A percentile compares a stretch with the other conserved stretches of the same genome.
Conservation (phyloP, 2,329 filamentous ascomycete species). For the Aspergillus pseudoglaucus region DNA sequence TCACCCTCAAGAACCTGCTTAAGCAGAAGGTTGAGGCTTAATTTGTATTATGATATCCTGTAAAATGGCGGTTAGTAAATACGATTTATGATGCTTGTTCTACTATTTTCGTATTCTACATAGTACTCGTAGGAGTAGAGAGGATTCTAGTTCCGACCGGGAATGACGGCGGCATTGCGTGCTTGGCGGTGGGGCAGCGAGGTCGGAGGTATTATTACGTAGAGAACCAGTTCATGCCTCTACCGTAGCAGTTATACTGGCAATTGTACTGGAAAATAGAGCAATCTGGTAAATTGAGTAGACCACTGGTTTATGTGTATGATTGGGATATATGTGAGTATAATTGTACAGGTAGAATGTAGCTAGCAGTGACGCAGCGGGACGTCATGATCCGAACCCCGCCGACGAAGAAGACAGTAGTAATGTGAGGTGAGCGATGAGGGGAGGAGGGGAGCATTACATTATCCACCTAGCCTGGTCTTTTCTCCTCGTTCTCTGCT, state of each 20-base stretch:
- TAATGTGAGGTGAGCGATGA: neutral
- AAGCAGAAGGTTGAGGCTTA: constrained; percentile 68
- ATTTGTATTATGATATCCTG: constrained; percentile 13
- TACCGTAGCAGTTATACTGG: too few relatives aligned
- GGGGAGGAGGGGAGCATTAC: too few relatives aligned
- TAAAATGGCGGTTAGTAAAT: constrained; percentile 20
- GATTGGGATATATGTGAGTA: too few relatives aligned
- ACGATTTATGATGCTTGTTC: constrained; percentile 14
- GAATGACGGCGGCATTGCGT: too few relatives aligned
- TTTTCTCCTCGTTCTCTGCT: constrained; percentile 12
- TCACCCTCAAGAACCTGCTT: constrained; percentile 88
- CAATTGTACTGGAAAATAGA: too few relatives aligned
- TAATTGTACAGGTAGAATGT: too few relatives aligned
- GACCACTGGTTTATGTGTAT: too few relatives aligned
- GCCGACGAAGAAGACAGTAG: neutral
- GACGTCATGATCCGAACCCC: constrained; percentile 20
- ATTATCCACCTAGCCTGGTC: neutral
- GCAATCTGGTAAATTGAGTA: too few relatives aligned
- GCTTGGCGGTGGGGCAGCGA: neutral
- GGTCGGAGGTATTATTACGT: neutral
- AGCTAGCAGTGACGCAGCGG: constrained; percentile 1
- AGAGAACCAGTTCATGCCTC: too few relatives aligned
- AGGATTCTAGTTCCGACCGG: too few relatives aligned
- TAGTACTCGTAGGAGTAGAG: too few relatives aligned
- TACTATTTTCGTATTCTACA: neutral